phyloP scores from a whole-genome alignment of 257 asterid genomes.

The Prunella vulgaris region DNA sequence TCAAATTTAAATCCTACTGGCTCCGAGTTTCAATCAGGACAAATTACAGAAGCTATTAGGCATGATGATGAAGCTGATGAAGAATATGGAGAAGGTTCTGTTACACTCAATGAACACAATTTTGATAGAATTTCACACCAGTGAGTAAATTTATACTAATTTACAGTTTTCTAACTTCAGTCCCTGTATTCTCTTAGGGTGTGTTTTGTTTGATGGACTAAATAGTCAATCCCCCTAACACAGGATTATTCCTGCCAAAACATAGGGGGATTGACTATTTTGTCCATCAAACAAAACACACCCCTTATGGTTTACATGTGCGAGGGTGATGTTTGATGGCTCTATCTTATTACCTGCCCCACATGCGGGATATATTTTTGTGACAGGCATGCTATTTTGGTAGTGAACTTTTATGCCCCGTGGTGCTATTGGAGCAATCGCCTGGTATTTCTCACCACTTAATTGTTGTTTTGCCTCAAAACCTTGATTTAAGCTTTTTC shows the following conservation, averaged over 20 bases:
- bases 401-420: slow-evolving; percentile 90
- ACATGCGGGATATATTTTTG: slow-evolving; percentile 20
- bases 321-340: slow-evolving; percentile 18
- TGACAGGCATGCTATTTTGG: slow-evolving; percentile 72
- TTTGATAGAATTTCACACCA: slow-evolving; percentile 76
- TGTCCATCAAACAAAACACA: no score
- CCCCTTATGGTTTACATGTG: slow-evolving; percentile 7
- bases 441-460: slow-evolving; percentile 49
- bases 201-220: no score
- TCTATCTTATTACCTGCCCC: slow-evolving; percentile 13
- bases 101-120: slow-evolving; percentile 50
- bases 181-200: slow-evolving; percentile 15
- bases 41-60: slow-evolving; percentile 43
- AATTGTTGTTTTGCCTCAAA: slow-evolving; percentile 15
- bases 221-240: no score
- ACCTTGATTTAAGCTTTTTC: neutral
- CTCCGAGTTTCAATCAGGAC: slow-evolving; percentile 66
- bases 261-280: no score
- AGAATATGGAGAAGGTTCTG: slow-evolving; percentile 85
- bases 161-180: slow-evolving; percentile 8
- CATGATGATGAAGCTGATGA: slow-evolving; percentile 78
- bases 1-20: slow-evolving; percentile 74
- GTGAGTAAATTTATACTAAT: slow-evolving; percentile 45
- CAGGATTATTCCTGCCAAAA: no score
- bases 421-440: slow-evolving; percentile 96